Percentiles rank a stretch among this genome's conserved stretches.
Evolutionary conservation across 768 basidiomycete species (phyloP).

Genomic region (Lactarius pseudohatsudake): DNA sequence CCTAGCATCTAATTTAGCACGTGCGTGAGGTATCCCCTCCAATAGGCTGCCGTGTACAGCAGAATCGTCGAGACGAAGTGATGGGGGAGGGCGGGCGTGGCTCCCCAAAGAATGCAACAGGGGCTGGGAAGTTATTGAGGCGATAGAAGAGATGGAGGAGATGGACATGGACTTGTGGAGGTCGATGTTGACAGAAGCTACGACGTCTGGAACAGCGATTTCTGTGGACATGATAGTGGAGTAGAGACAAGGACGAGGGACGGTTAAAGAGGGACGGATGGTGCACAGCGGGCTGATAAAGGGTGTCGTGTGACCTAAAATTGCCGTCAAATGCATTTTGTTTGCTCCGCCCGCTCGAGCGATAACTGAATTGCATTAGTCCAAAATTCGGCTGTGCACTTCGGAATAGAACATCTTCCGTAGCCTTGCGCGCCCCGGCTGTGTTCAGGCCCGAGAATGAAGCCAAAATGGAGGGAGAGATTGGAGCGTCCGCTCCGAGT

Average conservation of each 20-base stretch:
- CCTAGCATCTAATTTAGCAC: constrained; percentile 63
- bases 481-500: background rate
- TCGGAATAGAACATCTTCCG: constrained; percentile 3
- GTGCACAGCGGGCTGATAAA: background rate
- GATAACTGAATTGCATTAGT: constrained; percentile 7
- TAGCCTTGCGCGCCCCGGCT: background rate
- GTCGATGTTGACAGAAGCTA: constrained; percentile 13
- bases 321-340: background rate
- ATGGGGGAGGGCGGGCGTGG: constrained; percentile 34
- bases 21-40: constrained; percentile 61
- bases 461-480: background rate
- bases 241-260: background rate
- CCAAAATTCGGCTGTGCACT: background rate
- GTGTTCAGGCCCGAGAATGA: background rate
- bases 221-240: constrained; percentile 25
- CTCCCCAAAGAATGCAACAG: constrained; percentile 35
- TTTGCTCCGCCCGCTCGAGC: constrained; percentile 3
- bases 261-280: background rate
- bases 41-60: constrained; percentile 47
- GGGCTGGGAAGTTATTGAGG: constrained; percentile 17
- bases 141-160: constrained; percentile 12
- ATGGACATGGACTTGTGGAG: constrained; percentile 13
- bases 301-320: constrained; percentile 26
- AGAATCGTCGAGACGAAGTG: constrained; percentile 39
- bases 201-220: constrained; percentile 24